A percentile compares a stretch with the other conserved stretches of the same genome.
phyloP scores from a whole-genome alignment of 2,329 filamentous ascomycete species.

The Apiospora aurea region DNA sequence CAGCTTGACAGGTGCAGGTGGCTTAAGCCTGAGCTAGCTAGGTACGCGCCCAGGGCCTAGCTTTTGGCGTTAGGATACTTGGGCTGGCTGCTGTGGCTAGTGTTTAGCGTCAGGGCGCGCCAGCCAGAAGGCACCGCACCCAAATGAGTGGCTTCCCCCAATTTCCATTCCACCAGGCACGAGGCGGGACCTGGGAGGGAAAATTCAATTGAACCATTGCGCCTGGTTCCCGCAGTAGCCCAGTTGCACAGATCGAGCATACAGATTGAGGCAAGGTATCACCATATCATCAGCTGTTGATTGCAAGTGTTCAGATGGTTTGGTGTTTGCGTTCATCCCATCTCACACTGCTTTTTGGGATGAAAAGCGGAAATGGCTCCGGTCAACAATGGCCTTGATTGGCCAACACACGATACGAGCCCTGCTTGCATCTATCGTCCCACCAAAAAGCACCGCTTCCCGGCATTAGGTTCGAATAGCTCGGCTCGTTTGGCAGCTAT shows the following conservation, averaged over 20 bases:
- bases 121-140: neutral
- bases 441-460: neutral
- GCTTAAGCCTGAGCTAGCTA: neutral
- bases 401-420: neutral
- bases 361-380: neutral
- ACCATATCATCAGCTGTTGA: neutral
- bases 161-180: no score
- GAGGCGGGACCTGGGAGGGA: neutral
- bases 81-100: neutral
- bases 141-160: constrained; percentile 7
- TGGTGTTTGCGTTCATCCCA: neutral
- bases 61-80: neutral
- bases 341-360: neutral
- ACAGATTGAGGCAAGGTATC: neutral
- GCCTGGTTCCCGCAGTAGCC: neutral
- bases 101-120: neutral
- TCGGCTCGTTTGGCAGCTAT: neutral
- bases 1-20: constrained; percentile 12
- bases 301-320: neutral
- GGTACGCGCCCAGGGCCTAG: neutral
- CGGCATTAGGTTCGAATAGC: neutral
- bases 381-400: neutral
- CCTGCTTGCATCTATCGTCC: neutral
- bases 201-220: neutral
- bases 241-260: neutral